Evolutionary conservation across 257 asterid genomes (phyloP), one percentile per base, ranked within the genome.

Genomic region (Apocynum venetum): DNA sequence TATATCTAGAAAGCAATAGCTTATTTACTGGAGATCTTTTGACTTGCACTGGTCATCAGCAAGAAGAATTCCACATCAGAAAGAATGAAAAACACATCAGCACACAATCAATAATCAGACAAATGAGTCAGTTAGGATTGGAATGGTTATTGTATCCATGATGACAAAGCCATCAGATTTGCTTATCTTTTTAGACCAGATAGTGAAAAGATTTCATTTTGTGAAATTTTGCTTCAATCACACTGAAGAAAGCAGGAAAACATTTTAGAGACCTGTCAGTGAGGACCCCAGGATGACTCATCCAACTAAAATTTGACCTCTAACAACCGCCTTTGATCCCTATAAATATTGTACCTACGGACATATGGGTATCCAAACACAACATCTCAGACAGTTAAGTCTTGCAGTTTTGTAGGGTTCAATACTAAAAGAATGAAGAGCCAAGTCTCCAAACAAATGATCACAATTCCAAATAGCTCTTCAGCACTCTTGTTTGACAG

Each of bases 401-500:
- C 43, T 0, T 9, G 17, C 12, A 10, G 20, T 63, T 36, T 9
- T 10, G 8, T 63, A 6, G 17, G 38, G 46, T 10, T 20, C 43
- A 63, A 74, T 25, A 25, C 31, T 25, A 25, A 25, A 25, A 25
- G 31, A 25, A 25, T 79, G 79, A 65, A 79, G 76, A 20, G 55
- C 44, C 72, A 63, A 65, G 40, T 53, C 1, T 0, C 36, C 49
- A 51, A 49, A 14, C 70, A 73, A 20, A 0, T 53, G 12, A 71
- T 41, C 3, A 71, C 75, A n/a, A 52, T 64, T 31, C 68, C 52
- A 69, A 64, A 49, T 31, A 65, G 63, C 35, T 59, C 77, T 71
- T 4, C 72, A 71, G 77, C 35, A 71, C 48, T 41, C 76, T 74
- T 72, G 6, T 20, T 65, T 73, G 60, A 41, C 20, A 74, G 71